These are phyloP conservation scores for Azolla pinnata DNA, from an alignment of 75 land plant genomes.

Conservation along the genomic window DNA sequence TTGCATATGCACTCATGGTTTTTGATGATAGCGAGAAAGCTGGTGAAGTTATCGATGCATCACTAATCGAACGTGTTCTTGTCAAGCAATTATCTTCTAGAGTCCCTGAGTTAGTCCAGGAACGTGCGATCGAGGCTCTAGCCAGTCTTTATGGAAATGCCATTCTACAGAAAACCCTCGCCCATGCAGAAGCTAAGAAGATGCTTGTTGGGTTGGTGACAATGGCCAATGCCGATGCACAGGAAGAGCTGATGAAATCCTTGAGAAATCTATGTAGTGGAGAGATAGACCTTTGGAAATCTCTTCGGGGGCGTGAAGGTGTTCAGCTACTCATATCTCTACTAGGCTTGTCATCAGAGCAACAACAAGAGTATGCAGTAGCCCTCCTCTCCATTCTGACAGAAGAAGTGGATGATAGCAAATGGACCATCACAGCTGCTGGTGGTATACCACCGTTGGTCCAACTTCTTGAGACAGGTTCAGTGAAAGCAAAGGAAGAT, in stretches of 20 bases:
- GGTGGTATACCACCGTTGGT: constrained; percentile 37
- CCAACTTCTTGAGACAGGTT: constrained; percentile 33
- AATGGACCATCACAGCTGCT: constrained; percentile 40
- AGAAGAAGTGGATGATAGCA: constrained; percentile 35
- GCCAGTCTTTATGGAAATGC: constrained; percentile 39
- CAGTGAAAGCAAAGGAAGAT: constrained; percentile 57
- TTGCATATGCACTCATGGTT: constrained; percentile 36
- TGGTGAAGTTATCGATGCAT: constrained; percentile 19
- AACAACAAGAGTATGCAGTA: constrained; percentile 42
- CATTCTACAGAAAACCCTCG: constrained; percentile 15
- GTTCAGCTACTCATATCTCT: constrained; percentile 44
- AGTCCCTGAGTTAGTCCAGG: constrained; percentile 18
- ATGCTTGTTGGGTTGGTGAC: constrained; percentile 40
- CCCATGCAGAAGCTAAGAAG: constrained; percentile 40
- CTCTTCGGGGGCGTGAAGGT: constrained; percentile 45
- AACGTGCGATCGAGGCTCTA: constrained; percentile 31
- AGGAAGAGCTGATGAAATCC: constrained; percentile 27
- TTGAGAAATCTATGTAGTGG: constrained; percentile 22
- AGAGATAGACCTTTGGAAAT: constrained; percentile 34
- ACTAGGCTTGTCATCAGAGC: constrained; percentile 30
- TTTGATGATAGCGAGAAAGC: constrained; percentile 26
- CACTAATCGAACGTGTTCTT: constrained; percentile 24
- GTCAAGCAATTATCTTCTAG: constrained; percentile 19
- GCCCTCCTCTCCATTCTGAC: constrained; percentile 39
- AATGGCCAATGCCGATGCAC: constrained; percentile 24